Conservation (phyloP, 2,329 filamentous ascomycete genomes). For the Nothophoma quercina region DNA sequence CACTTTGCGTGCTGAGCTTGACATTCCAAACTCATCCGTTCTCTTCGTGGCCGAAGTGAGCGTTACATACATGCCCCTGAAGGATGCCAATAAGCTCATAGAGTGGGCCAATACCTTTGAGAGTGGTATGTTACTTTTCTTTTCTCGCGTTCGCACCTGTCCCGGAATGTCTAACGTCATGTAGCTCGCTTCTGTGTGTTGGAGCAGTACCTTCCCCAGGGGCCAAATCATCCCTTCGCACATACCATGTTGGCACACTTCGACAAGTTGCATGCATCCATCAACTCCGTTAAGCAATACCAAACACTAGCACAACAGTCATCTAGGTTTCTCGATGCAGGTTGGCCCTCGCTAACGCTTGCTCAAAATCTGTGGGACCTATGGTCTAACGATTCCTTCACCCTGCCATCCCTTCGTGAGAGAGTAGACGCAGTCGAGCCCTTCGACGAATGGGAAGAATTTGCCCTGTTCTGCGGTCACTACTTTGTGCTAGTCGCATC, state of each 20-base stretch:
- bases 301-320: conserved; percentile 71
- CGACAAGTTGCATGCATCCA: conserved; percentile 77
- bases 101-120: conserved; percentile 77
- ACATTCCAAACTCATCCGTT: conserved; percentile 67
- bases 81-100: conserved; percentile 76
- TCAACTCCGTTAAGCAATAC: conserved; percentile 77
- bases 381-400: conserved; percentile 75
- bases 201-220: conserved; percentile 85
- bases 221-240: conserved; percentile 81
- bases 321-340: conserved; percentile 70
- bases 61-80: conserved; percentile 84
- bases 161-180: too few relatives aligned
- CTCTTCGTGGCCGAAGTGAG: conserved; percentile 91
- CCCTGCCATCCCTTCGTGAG: conserved; percentile 66
- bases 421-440: conserved; percentile 75
- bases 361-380: conserved; percentile 78
- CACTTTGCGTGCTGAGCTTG: conserved; percentile 65
- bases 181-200: conserved; percentile 82
- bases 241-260: conserved; percentile 86
- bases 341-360: conserved; percentile 70
- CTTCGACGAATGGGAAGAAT: conserved; percentile 97
- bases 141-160: background rate
- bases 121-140: conserved; percentile 61
- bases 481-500: conserved; percentile 80
- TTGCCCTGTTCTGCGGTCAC: conserved; percentile 82